Conservation (phyloP, 805 yeast species). For the Spathaspora boniae region DNA sequence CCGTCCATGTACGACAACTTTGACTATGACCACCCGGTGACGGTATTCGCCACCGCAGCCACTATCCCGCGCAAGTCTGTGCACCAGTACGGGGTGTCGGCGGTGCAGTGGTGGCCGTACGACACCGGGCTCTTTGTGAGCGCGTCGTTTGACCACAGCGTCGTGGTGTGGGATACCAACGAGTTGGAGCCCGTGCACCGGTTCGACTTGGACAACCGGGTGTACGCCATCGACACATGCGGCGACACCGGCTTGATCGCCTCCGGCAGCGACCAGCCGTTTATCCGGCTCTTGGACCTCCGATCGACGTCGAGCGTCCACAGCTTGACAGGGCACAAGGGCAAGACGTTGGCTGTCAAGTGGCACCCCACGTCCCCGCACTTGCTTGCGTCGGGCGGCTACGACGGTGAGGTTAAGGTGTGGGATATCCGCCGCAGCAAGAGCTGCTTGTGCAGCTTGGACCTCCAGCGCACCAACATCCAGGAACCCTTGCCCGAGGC, state of each 20-base stretch:
- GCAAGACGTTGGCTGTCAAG: constrained; percentile 54
- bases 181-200: constrained; percentile 61
- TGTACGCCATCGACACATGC: constrained; percentile 62
- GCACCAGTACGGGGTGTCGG: constrained; percentile 73
- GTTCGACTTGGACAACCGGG: constrained; percentile 58
- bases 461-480: constrained; percentile 46
- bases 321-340: constrained; percentile 60
- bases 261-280: constrained; percentile 67
- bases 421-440: constrained; percentile 82
- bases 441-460: constrained; percentile 61
- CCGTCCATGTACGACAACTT: constrained; percentile 19
- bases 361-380: constrained; percentile 71
- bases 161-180: constrained; percentile 80
- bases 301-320: constrained; percentile 73
- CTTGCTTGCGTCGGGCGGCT: constrained; percentile 73
- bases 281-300: constrained; percentile 67
- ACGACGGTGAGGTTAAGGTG: constrained; percentile 72
- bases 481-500: constrained; percentile 9
- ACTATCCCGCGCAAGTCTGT: constrained; percentile 35
- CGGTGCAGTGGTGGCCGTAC: constrained; percentile 81
- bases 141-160: constrained; percentile 72
- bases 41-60: constrained; percentile 24
- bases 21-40: constrained; percentile 31
- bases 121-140: constrained; percentile 85
- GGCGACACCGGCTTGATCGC: constrained; percentile 54